Conservation (phyloP, 352 stramenopile genomes). For the Pythium biforme region DNA sequence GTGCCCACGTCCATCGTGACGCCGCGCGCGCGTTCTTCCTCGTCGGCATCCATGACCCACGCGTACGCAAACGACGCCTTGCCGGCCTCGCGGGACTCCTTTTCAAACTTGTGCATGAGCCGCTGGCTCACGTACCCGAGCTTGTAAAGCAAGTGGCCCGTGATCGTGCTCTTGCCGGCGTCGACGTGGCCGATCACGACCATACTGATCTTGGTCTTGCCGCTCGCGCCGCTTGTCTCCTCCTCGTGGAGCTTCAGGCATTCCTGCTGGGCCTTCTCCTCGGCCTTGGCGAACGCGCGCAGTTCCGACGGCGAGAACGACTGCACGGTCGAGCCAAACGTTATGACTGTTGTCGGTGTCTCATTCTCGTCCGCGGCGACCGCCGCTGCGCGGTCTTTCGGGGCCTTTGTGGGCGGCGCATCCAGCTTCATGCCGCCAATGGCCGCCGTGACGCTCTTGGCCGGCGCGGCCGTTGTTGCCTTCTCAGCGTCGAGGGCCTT, state of each 20-base stretch:
- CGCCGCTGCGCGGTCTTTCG: slow-evolving; percentile 5
- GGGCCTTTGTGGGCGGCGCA: slow-evolving; percentile 1
- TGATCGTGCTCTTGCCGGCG: slow-evolving; percentile 97
- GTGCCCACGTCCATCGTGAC: slow-evolving; percentile 98
- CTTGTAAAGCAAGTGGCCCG: slow-evolving; percentile 93
- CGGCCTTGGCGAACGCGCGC: slow-evolving; percentile 63
- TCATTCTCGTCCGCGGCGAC: neutral
- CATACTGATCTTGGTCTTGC: slow-evolving; percentile 90
- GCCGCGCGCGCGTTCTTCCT: slow-evolving; percentile 90
- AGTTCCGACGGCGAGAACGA: slow-evolving; percentile 48
- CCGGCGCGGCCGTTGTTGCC: neutral
- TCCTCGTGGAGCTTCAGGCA: slow-evolving; percentile 42
- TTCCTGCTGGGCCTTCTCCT: slow-evolving; percentile 66
- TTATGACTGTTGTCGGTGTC: slow-evolving; percentile 1
- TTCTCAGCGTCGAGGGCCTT: slow-evolving; percentile 45
- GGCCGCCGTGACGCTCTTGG: slow-evolving; percentile 47
- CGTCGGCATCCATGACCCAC: slow-evolving; percentile 93
- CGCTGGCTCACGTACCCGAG: slow-evolving; percentile 86
- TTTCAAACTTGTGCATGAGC: slow-evolving; percentile 91
- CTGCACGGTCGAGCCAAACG: slow-evolving; percentile 28
- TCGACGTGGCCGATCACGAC: slow-evolving; percentile 98
- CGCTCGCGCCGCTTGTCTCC: slow-evolving; percentile 36
- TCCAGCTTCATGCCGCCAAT: slow-evolving; percentile 38
- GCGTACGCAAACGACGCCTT: slow-evolving; percentile 96
- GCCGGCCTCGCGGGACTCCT: slow-evolving; percentile 86